phyloP scores from a whole-genome alignment of 768 basidiomycete species.

The Dentipellis fragilis region DNA sequence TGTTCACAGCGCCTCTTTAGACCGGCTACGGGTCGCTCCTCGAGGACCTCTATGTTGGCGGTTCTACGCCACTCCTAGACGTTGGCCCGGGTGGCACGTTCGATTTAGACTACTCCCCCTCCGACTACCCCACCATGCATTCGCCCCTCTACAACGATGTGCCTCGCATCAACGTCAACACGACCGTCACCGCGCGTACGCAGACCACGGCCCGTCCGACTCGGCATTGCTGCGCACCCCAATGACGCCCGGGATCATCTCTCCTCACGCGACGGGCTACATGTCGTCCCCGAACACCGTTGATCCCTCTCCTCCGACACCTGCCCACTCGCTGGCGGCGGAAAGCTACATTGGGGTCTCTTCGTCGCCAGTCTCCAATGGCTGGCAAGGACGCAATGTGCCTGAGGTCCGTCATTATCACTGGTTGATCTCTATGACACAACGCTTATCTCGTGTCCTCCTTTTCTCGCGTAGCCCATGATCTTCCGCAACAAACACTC shows the following conservation, averaged over 20 bases:
- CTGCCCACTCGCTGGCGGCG: neutral
- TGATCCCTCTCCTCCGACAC: slow-evolving; percentile 8
- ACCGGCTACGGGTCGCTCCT: neutral
- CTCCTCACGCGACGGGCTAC: slow-evolving; percentile 8
- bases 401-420: no score
- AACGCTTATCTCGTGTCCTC: neutral
- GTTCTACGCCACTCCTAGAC: neutral
- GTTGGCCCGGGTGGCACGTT: neutral
- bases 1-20: neutral
- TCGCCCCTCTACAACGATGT: neutral
- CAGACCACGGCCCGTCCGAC: neutral
- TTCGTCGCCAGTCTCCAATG: neutral
- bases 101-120: neutral
- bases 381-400: no score
- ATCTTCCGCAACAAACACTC: neutral
- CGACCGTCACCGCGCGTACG: neutral
- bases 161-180: slow-evolving; percentile 10
- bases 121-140: neutral
- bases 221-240: slow-evolving; percentile 7
- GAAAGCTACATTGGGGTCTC: neutral
- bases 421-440: neutral
- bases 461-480: neutral
- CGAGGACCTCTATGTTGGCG: neutral
- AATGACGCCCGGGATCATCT: slow-evolving; percentile 9
- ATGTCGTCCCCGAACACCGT: slow-evolving; percentile 7